Evolutionary conservation across 2,329 filamentous ascomycete genomes (phyloP).

Genomic region (Hypoxylon sp.): DNA sequence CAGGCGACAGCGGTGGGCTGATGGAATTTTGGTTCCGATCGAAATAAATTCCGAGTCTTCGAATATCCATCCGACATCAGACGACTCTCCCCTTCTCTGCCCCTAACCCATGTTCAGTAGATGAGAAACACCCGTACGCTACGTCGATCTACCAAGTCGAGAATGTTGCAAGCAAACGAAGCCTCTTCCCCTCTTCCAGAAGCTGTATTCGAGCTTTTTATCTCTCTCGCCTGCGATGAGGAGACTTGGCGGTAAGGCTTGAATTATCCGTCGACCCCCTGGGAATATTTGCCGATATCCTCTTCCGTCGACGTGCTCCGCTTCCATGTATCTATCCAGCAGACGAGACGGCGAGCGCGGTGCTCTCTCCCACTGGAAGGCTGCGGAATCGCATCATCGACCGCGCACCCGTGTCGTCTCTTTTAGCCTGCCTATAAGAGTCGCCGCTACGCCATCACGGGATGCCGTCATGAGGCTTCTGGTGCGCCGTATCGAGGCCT

Average conservation of each 20-base stretch:
- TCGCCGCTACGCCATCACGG: conserved; percentile 15
- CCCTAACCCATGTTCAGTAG: conserved; percentile 32
- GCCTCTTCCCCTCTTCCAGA: conserved; percentile 23
- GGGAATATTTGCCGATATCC: conserved; percentile 29
- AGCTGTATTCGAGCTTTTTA: conserved; percentile 34
- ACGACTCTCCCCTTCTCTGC: conserved; percentile 9
- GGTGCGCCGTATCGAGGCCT: conserved; percentile 9
- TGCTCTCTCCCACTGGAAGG: conserved; percentile 3
- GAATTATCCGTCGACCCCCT: conserved; percentile 35
- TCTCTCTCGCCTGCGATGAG: conserved; percentile 24
- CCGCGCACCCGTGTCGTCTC: conserved; percentile 6
- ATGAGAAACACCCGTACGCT: conserved; percentile 23
- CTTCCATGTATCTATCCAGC: conserved; percentile 20
- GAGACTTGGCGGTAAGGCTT: conserved; percentile 40
- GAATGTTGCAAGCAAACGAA: conserved; percentile 17
- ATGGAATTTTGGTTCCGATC: conserved; percentile 2
- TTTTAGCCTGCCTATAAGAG: conserved; percentile 26
- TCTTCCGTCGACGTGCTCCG: conserved; percentile 22
- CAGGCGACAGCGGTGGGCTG: background rate
- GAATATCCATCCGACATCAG: background rate
- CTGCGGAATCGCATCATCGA: conserved; percentile 8
- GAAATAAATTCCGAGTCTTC: conserved; percentile 1
- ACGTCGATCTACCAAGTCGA: background rate
- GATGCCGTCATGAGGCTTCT: conserved; percentile 22
- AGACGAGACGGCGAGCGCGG: background rate